Base-by-base conservation (phyloP, 768 basidiomycete genomes). In the Rhizopogon salebrosus region DNA sequence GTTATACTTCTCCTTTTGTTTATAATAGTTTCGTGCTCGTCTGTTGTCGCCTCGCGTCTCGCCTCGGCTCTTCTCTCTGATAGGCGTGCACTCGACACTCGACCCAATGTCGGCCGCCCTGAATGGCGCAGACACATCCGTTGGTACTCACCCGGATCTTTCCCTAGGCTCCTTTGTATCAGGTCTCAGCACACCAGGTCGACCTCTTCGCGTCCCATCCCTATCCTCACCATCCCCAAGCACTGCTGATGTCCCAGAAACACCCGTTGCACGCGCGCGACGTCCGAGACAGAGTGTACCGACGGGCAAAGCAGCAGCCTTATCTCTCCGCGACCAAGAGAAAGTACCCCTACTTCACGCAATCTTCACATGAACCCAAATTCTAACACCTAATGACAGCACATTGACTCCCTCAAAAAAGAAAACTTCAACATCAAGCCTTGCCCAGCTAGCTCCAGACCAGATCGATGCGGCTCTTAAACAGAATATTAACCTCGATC, bases 371-470 rank as follows among this genome's bases (percentile, higher is more conserved):
- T 11, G 13, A 34, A 11, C 4, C 11, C 41, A 27, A 13, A 51
- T 9, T 38, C 11, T 48, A 20, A 23, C 23, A 27, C 20, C 8
- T 13, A 10, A 37, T 37, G 35, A 41, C 62, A 98, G 95, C 90
- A 95, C 68, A 92, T 97, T 64, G 93, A 98, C 70, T 85, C 84
- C 57, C 82, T 94, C 63, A 94, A 95, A 74, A n/a, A 95, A 67
- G 95, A 98, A 68, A 95, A 95, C 75, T 98, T 98, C 68, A 87
- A 87, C 63, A 85, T 99, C 65, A 97, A 98, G 69, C 80, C 80
- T 99, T 14, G 87, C 88, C 2, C 84, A 90, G 60, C 83, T 94
- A 41, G 88, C 90, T 0, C 92, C 93, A 0, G 93, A 95, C 66
- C 89, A 97, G 64, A 89, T 95, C 66, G 89, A 97, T 62, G 87